phyloP scores from a whole-genome alignment of 2,329 filamentous ascomycete species.

The Xylaria sp. region DNA sequence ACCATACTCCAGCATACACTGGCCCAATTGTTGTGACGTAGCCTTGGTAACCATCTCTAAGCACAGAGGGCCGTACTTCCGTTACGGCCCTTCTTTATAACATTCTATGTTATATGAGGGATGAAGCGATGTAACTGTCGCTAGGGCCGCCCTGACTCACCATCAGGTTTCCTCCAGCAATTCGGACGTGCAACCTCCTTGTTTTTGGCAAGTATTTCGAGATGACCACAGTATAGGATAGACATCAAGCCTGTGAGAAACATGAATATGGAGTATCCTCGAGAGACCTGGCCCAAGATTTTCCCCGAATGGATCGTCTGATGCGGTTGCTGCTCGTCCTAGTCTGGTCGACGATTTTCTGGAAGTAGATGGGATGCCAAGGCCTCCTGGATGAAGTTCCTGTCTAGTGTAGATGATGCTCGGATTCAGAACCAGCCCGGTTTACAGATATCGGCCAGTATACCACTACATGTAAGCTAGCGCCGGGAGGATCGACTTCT shows the following conservation, averaged over 20 bases:
- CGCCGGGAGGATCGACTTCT: not conserved
- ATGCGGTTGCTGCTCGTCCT: not conserved
- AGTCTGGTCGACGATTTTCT: not conserved
- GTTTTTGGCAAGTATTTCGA: not conserved
- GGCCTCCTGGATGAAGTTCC: not conserved
- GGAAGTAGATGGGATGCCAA: not conserved
- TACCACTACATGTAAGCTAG: not conserved
- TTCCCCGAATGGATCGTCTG: not conserved
- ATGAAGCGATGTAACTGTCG: not conserved
- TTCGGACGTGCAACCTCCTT: not conserved
- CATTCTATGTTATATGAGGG: not conserved
- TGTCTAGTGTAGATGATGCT: not conserved
- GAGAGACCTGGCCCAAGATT: not conserved
- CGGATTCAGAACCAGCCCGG: not conserved
- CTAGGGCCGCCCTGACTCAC: not conserved
- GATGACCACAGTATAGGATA: not conserved
- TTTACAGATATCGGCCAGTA: not conserved
- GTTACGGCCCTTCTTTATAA: not conserved
- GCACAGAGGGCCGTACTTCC: not conserved
- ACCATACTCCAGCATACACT: not conserved
- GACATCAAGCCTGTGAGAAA: not conserved
- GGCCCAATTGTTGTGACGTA: not conserved
- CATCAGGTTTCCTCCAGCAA: not conserved
- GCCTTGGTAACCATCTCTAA: not conserved
- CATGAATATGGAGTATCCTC: not conserved